phyloP scores from a whole-genome alignment of 495 filamentous ascomycete species.

The Elaphomyces granulatus region DNA sequence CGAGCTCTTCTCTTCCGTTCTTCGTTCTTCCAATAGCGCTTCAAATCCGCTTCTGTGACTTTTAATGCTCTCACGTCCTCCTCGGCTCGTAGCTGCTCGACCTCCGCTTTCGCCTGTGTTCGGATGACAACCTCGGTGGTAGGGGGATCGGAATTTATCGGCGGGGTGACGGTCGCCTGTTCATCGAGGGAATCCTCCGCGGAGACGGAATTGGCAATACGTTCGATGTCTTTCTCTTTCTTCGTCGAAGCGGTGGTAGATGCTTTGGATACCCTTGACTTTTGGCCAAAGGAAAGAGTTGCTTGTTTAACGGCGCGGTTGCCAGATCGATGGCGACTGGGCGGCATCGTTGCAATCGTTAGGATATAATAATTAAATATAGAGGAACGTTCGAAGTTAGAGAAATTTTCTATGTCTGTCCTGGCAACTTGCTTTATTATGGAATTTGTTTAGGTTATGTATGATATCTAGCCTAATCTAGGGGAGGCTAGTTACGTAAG shows the following conservation, averaged over 20 bases:
- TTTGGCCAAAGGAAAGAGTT: constrained; percentile 60
- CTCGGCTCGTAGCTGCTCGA: constrained; percentile 29
- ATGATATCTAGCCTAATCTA: too few species aligned
- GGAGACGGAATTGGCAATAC: constrained; percentile 13
- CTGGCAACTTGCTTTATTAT: too few species aligned
- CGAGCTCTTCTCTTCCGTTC: constrained; percentile 44
- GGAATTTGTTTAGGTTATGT: too few species aligned
- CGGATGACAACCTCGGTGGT: constrained; percentile 35
- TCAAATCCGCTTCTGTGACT: constrained; percentile 48
- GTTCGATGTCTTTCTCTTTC: constrained; percentile 36
- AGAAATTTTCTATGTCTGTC: too few species aligned
- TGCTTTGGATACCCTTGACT: constrained; percentile 59
- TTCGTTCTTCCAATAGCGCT: constrained; percentile 55
- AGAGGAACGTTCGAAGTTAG: neutral
- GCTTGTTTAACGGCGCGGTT: constrained; percentile 40
- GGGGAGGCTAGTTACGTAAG: too few species aligned
- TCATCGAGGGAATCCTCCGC: constrained; percentile 23
- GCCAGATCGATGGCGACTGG: constrained; percentile 38
- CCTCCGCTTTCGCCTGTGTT: constrained; percentile 26
- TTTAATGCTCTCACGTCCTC: constrained; percentile 42
- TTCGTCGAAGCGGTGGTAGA: constrained; percentile 24
- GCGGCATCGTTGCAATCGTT: constrained; percentile 41
- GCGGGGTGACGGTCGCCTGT: constrained; percentile 8
- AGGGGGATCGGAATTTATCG: constrained; percentile 22
- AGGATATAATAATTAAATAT: neutral